Conservation (phyloP, 257 asterid species). For the Nicotiana otophora region DNA sequence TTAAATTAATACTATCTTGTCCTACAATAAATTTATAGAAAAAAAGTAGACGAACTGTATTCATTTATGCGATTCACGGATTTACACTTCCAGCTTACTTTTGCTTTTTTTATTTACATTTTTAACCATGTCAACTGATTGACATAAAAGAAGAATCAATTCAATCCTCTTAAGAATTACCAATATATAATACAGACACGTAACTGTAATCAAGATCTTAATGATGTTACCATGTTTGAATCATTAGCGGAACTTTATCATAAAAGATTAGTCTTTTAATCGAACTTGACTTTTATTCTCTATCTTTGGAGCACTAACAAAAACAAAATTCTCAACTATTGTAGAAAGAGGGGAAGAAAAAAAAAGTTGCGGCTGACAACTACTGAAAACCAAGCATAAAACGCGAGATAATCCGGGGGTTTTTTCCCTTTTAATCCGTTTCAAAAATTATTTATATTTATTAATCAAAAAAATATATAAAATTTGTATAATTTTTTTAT, state of each 20-base stretch:
- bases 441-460: too few species aligned
- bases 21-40: neutral
- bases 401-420: too few species aligned
- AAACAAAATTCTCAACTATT: too few species aligned
- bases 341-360: too few species aligned
- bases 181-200: neutral
- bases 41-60: neutral
- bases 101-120: too few species aligned
- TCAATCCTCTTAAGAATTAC: neutral
- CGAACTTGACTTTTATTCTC: neutral
- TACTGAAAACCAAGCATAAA: too few species aligned
- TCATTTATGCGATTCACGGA: neutral
- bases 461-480: too few species aligned
- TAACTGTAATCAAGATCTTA: neutral
- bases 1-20: neutral
- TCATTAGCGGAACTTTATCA: neutral
- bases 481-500: too few species aligned
- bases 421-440: too few species aligned
- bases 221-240: neutral
- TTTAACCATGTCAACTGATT: neutral
- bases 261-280: neutral
- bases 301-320: neutral
- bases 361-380: too few species aligned
- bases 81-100: neutral
- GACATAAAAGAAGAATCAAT: neutral